These are phyloP conservation scores for Pleurotus tuoliensis DNA, from an alignment of 768 basidiomycete species.

Conservation along the genomic window DNA sequence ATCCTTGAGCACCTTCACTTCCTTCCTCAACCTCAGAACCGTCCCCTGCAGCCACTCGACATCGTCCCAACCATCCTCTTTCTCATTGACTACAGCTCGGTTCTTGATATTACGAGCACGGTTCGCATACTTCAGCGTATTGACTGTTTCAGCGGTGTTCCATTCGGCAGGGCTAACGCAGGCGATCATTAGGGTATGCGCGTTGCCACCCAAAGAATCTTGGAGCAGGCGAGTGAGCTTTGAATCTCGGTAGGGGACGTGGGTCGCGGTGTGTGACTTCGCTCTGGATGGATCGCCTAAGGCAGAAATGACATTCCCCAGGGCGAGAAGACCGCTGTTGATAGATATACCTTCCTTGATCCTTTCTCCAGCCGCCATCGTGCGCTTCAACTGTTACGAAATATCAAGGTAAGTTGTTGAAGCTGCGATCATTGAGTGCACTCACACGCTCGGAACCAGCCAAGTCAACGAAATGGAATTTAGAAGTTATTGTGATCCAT, in stretches of 20 bases:
- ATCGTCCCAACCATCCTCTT: conserved; percentile 98
- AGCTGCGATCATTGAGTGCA: conserved; percentile 11
- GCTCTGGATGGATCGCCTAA: conserved; percentile 90
- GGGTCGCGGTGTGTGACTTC: conserved; percentile 78
- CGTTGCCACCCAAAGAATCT: conserved; percentile 97
- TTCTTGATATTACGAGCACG: conserved; percentile 98
- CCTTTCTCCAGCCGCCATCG: conserved; percentile 92
- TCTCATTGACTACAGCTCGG: conserved; percentile 84
- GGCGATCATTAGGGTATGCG: conserved; percentile 98
- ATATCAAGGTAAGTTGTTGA: conserved; percentile 12
- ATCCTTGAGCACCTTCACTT: conserved; percentile 78
- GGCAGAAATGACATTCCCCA: conserved; percentile 98
- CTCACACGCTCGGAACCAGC: conserved; percentile 93
- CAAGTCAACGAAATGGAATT: conserved; percentile 98
- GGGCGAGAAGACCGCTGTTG: conserved; percentile 92
- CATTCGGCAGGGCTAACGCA: conserved; percentile 96
- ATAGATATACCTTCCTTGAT: conserved; percentile 99
- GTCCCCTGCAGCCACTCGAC: conserved; percentile 92
- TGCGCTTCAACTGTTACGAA: conserved; percentile 77
- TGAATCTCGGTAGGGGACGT: conserved; percentile 97
- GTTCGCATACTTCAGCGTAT: conserved; percentile 95
- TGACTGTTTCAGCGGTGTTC: conserved; percentile 92
- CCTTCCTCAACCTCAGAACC: conserved; percentile 80
- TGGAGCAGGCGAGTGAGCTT: conserved; percentile 94
- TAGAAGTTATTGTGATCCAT: conserved; percentile 88